A percentile compares a stretch with the other conserved stretches of the same genome.
These are phyloP conservation scores for Gossypium anomalum DNA, from an alignment of 345 rosid species.

Conservation along the genomic window DNA sequence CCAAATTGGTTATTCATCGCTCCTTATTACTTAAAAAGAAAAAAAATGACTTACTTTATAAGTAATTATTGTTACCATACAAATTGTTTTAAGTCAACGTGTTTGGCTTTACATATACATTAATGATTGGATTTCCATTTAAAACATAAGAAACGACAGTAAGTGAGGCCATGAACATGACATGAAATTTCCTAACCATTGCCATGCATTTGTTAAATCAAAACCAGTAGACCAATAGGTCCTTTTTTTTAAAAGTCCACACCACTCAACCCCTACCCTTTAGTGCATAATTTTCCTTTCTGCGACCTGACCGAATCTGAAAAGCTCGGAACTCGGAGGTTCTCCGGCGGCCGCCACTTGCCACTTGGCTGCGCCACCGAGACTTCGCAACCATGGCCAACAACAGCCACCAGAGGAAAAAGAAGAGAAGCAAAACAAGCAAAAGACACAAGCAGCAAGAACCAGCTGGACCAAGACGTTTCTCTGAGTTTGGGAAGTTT, in stretches of 20 bases:
- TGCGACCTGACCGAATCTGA: neutral
- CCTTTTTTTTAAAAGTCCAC: neutral
- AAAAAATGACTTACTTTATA: too few species aligned
- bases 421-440: neutral
- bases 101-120: too few species aligned
- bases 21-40: too few species aligned
- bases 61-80: too few species aligned
- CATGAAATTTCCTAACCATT: neutral
- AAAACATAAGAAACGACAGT: too few species aligned
- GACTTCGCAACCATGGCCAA: neutral
- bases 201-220: neutral
- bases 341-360: neutral
- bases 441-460: neutral
- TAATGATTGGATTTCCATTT: too few species aligned
- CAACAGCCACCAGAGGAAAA: neutral
- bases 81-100: too few species aligned
- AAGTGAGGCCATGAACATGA: neutral
- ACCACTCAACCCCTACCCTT: neutral
- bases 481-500: neutral
- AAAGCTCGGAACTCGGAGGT: neutral
- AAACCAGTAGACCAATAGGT: neutral
- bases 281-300: neutral
- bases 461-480: neutral
- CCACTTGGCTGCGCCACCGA: neutral
- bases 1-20: too few species aligned